Conservation (phyloP, 176 grass and related monocot genomes). For the Canna indica region DNA sequence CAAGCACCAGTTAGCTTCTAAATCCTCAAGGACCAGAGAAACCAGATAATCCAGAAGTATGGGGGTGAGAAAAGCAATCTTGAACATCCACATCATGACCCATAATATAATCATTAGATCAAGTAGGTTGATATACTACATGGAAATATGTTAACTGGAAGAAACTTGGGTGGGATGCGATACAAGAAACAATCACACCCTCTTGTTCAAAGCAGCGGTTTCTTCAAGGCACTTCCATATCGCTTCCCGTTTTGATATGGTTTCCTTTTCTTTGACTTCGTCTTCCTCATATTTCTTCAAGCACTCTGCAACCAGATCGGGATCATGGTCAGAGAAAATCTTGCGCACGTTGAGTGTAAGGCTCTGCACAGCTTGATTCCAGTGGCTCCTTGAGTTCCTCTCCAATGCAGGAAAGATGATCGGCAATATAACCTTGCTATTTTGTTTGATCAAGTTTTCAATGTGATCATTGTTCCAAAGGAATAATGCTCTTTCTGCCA, state of each 20-base stretch:
- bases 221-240: slow-evolving; percentile 10
- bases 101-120: not conserved
- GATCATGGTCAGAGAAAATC: slow-evolving; percentile 15
- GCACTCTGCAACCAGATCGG: slow-evolving; percentile 3
- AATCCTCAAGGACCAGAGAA: not conserved
- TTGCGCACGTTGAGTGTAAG: slow-evolving; percentile 7
- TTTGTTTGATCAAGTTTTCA: slow-evolving; percentile 13
- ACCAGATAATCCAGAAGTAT: not conserved
- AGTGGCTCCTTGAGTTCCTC: slow-evolving; percentile 4
- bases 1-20: not conserved
- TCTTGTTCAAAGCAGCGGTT: not conserved
- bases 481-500: slow-evolving; percentile 15
- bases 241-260: not conserved
- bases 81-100: not conserved
- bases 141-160: not conserved
- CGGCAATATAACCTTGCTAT: slow-evolving; percentile 2
- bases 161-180: not conserved
- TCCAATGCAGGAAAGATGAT: slow-evolving; percentile 11
- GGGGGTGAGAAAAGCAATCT: not conserved
- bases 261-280: slow-evolving; percentile 1
- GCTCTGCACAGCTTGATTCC: slow-evolving; percentile 17
- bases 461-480: slow-evolving; percentile 17
- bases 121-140: not conserved
- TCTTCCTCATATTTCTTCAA: slow-evolving; percentile 14
- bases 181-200: not conserved